phyloP scores from a whole-genome alignment of 352 stramenopile genomes.

The Globisporangium irregulare region DNA sequence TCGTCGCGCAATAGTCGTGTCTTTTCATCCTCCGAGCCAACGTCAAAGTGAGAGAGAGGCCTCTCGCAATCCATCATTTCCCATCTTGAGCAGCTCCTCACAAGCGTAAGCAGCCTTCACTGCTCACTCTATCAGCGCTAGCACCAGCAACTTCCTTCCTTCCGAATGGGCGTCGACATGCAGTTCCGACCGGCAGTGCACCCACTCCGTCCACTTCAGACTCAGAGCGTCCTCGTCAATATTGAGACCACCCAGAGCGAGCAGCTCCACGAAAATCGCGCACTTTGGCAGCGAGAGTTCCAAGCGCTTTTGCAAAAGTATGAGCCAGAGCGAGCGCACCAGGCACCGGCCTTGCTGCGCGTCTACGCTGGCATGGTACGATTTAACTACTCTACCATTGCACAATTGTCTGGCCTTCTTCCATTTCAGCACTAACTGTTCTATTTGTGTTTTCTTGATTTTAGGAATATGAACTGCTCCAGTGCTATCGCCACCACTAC shows the following conservation, averaged over 20 bases:
- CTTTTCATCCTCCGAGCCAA: too few relatives aligned
- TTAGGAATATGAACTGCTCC: conserved; percentile 54
- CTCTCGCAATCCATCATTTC: background rate
- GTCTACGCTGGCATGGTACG: conserved; percentile 46
- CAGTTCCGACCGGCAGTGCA: conserved; percentile 2
- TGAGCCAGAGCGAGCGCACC: conserved; percentile 39
- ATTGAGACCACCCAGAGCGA: background rate
- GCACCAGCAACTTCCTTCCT: background rate
- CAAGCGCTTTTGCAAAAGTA: conserved; percentile 41
- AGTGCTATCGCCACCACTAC: conserved; percentile 71
- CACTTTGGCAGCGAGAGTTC: conserved; percentile 23
- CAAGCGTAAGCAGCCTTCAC: background rate
- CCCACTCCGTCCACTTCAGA: background rate
- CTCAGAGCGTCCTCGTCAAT: conserved; percentile 6
- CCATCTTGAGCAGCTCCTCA: background rate
- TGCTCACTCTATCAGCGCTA: background rate
- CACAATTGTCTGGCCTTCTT: background rate
- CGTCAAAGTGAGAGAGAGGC: too few relatives aligned
- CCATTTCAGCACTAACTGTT: background rate
- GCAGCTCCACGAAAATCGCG: conserved; percentile 2
- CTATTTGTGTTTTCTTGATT: background rate
- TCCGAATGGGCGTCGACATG: background rate
- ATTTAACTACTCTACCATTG: background rate
- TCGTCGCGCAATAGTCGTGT: background rate
- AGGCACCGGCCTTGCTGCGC: conserved; percentile 37